A percentile compares a stretch with the other conserved stretches of the same genome.
phyloP scores from a whole-genome alignment of 331 rosid genomes.

The Arachis monticola region DNA sequence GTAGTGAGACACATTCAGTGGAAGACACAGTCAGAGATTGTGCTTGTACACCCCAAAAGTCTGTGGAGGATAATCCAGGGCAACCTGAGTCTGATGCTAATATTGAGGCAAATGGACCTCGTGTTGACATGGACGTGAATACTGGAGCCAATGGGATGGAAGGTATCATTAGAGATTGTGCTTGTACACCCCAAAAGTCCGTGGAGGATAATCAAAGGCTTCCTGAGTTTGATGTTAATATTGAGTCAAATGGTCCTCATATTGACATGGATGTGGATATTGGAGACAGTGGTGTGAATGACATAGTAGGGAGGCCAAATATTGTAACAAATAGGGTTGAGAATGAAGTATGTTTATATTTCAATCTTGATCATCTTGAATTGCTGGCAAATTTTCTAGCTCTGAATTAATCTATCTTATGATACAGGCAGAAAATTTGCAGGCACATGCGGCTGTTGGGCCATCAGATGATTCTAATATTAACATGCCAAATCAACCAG shows the following conservation, averaged over 20 bases:
- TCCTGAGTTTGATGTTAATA: slow-evolving; percentile 22
- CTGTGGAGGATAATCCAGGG: slow-evolving; percentile 37
- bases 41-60: slow-evolving; percentile 33
- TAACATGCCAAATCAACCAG: slow-evolving; percentile 47
- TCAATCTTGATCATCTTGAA: slow-evolving; percentile 11
- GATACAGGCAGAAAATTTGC: slow-evolving; percentile 57
- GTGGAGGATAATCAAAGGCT: slow-evolving; percentile 38
- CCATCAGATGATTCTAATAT: slow-evolving; percentile 35
- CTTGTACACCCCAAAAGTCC: slow-evolving; percentile 33
- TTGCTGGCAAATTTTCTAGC: slow-evolving; percentile 33
- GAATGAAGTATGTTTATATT: slow-evolving; percentile 48
- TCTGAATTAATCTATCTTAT: slow-evolving; percentile 28
- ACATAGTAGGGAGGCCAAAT: slow-evolving; percentile 4
- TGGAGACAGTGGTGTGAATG: slow-evolving; percentile 36
- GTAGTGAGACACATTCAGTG: slow-evolving; percentile 23
- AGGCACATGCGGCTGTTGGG: slow-evolving; percentile 41
- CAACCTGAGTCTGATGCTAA: slow-evolving; percentile 28
- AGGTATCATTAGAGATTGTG: slow-evolving; percentile 10
- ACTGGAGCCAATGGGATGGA: slow-evolving; percentile 28
- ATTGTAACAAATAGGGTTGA: slow-evolving; percentile 33
- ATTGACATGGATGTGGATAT: slow-evolving; percentile 39
- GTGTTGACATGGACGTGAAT: slow-evolving; percentile 32
- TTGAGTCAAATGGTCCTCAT: slow-evolving; percentile 27
- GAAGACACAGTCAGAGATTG: slow-evolving; percentile 17
- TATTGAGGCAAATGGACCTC: slow-evolving; percentile 26